A percentile compares a stretch with the other conserved stretches of the same genome.
These are phyloP conservation scores for Neurospora tetrasperma DNA, from an alignment of 495 filamentous ascomycete genomes.

Conservation along the genomic window DNA sequence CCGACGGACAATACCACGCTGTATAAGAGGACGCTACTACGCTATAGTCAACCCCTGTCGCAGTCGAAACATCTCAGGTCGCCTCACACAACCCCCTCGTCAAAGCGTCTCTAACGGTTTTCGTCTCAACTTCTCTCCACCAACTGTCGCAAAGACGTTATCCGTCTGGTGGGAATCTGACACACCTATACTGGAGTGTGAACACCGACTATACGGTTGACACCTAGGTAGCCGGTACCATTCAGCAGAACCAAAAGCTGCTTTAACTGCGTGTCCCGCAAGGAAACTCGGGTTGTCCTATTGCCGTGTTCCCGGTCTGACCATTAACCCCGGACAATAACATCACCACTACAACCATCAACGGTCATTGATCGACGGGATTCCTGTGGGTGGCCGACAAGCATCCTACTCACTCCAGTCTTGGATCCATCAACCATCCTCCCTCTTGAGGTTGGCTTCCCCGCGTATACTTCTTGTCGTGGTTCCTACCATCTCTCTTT, in stretches of 20 bases:
- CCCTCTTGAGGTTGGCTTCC: slow-evolving; percentile 15
- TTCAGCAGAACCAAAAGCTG: background rate
- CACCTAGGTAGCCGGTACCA: background rate
- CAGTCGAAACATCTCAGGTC: slow-evolving; percentile 29
- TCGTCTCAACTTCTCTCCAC: slow-evolving; percentile 32
- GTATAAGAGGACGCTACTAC: background rate
- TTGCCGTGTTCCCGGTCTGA: background rate
- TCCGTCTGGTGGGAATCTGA: slow-evolving; percentile 23
- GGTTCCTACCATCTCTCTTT: slow-evolving; percentile 8
- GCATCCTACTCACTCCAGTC: background rate
- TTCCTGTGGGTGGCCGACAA: background rate
- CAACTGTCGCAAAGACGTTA: slow-evolving; percentile 13
- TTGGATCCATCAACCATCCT: background rate
- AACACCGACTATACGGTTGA: slow-evolving; percentile 17
- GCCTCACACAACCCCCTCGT: slow-evolving; percentile 18
- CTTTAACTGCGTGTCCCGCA: background rate
- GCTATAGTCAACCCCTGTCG: slow-evolving; percentile 22
- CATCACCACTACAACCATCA: background rate
- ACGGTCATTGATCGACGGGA: background rate
- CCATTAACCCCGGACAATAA: background rate
- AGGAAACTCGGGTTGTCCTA: background rate
- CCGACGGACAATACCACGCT: background rate
- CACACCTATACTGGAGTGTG: slow-evolving; percentile 26
- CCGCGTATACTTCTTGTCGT: slow-evolving; percentile 25
- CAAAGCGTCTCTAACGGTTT: slow-evolving; percentile 33